Percentiles rank a stretch among this genome's conserved stretches.
These are phyloP conservation scores for Colletotrichum brevisporum DNA, from an alignment of 2,329 filamentous ascomycete species.

Conservation along the genomic window DNA sequence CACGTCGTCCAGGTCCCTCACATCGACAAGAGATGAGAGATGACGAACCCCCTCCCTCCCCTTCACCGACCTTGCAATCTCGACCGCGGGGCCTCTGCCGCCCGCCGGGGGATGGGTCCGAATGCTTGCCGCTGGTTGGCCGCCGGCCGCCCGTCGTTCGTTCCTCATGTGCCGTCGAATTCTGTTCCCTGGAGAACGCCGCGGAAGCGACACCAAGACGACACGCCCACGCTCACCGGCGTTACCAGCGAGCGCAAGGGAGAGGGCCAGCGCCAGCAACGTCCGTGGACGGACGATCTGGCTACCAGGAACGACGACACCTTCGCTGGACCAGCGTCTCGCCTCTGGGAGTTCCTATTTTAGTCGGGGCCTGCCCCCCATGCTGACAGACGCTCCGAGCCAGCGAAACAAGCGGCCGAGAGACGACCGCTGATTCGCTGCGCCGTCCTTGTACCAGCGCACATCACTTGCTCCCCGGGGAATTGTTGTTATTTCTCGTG, in stretches of 20 bases:
- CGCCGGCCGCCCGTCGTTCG: slow-evolving; percentile 15
- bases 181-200: slow-evolving; percentile 3
- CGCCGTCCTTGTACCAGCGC: slow-evolving; percentile 22
- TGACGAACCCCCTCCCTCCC: slow-evolving; percentile 1
- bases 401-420: slow-evolving; percentile 17
- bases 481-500: slow-evolving; percentile 12
- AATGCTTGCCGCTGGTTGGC: slow-evolving; percentile 22
- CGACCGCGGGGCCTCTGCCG: slow-evolving; percentile 28
- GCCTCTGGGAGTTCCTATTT: slow-evolving; percentile 29
- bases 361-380: slow-evolving; percentile 14
- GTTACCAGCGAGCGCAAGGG: neutral
- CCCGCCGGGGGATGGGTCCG: slow-evolving; percentile 18
- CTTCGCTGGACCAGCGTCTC: slow-evolving; percentile 26
- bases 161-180: slow-evolving; percentile 17
- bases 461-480: slow-evolving; percentile 14
- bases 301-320: neutral
- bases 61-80: slow-evolving; percentile 42
- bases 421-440: slow-evolving; percentile 29
- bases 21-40: slow-evolving; percentile 28
- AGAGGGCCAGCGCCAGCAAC: neutral
- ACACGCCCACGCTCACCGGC: neutral
- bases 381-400: slow-evolving; percentile 18
- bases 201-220: slow-evolving; percentile 1
- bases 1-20: slow-evolving; percentile 38
- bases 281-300: too few relatives aligned